Evolutionary conservation across 768 basidiomycete species (phyloP), one percentile per base, ranked within the genome.

Genomic region (Xanthoconium stramineum): DNA sequence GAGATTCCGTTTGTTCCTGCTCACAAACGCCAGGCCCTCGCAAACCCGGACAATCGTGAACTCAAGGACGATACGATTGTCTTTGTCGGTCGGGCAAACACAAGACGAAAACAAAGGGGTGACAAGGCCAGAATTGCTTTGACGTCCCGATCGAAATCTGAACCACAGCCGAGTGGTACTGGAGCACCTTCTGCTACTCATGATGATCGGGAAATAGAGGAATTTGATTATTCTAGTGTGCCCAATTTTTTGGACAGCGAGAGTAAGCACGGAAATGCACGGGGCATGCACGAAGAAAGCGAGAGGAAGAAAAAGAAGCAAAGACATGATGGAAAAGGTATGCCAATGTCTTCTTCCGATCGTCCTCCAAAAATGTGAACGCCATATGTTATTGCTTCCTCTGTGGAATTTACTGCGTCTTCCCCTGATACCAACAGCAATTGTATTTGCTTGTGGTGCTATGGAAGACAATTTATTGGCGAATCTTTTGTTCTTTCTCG

Each of bases 1-100:
- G 91, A 92, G 70, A 81, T 94, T 8, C 84, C 92, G 1, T 95
- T 86, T 60, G 78, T 95, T 10, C 91, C 91, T 46, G 79, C 83
- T 1, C 71, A 81, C 1, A 79, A 84, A 63, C 82, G 92, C 19
- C 69, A 65, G 38, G 56, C 62, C 29, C 54, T 51, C 49, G 48
- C 57, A 39, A 60, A 59, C 15, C 33, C 52, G 17, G 55, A 52
- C 37, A 45, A 39, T 30, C 44, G 57, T 28, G 39, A 65, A 35
- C 68, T 67, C 19, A 72, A 73, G 33, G 83, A 85, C 44, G 90
- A 89, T 64, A 75, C 82, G 2, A 85, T 93, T 50, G 82, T 91
- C 7, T 78, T 88, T 14, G 88, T 91, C 17, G 89, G 89, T 8
- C 84, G 86, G 65, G 66, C 75, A 19, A 75, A 79, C 50, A 76